Evolutionary conservation across 176 grass and related monocot genomes (phyloP).

Genomic region (Carex parvula): DNA sequence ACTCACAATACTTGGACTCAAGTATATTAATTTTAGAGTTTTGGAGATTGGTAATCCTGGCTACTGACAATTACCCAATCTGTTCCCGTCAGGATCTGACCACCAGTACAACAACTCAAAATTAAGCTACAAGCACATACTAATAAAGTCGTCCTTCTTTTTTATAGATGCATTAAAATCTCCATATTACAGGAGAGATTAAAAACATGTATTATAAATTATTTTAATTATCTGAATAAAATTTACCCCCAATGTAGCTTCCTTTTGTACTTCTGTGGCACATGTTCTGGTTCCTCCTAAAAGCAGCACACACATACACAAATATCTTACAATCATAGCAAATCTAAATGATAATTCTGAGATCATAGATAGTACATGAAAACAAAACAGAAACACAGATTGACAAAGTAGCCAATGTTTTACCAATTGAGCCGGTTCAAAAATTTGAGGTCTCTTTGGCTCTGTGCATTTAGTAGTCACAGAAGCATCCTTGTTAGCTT

Average conservation of each 20-base stretch:
- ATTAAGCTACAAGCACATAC: neutral
- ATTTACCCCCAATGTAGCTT: slow-evolving; percentile 23
- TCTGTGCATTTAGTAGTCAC: neutral
- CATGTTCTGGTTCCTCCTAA: neutral
- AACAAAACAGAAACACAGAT: neutral
- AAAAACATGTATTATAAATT: neutral
- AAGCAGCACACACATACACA: neutral
- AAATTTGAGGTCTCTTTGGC: neutral
- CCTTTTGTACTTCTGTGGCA: slow-evolving; percentile 6
- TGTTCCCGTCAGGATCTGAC: neutral
- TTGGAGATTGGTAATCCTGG: neutral
- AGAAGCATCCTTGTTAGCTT: neutral
- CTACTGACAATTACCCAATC: neutral
- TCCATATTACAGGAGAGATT: neutral
- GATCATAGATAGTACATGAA: neutral
- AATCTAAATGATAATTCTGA: neutral
- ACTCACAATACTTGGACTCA: neutral
- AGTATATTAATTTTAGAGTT: neutral
- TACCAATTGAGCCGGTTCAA: neutral
- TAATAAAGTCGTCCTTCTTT: neutral
- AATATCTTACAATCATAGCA: neutral
- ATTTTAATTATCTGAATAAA: neutral
- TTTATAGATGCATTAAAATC: neutral
- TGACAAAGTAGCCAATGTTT: neutral
- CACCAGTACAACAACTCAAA: neutral